Percentiles rank a stretch among this genome's conserved stretches.
Evolutionary conservation across 2,329 filamentous ascomycete genomes (phyloP).

Genomic region (Neoscytalidium dimidiatum): DNA sequence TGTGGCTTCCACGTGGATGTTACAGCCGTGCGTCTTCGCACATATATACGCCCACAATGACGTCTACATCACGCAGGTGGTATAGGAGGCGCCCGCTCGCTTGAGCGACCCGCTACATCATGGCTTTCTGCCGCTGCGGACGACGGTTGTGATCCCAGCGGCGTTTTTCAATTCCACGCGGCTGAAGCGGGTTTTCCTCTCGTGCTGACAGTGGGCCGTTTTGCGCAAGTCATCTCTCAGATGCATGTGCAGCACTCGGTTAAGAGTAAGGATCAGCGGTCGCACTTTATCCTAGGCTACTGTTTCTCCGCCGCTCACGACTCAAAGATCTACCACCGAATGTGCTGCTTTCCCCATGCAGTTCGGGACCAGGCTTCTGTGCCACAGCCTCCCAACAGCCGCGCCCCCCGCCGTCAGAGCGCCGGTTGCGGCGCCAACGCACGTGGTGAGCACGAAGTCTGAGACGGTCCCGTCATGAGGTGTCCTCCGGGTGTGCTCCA

Average conservation of each 20-base stretch:
- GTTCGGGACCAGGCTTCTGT: constrained; percentile 1
- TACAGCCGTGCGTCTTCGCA: background rate
- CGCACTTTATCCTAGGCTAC: background rate
- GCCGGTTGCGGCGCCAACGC: constrained; percentile 8
- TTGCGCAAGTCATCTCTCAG: constrained; percentile 3
- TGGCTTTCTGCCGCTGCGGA: background rate
- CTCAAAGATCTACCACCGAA: background rate
- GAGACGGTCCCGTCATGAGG: background rate
- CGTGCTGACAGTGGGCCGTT: constrained; percentile 3
- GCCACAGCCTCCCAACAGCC: constrained; percentile 5
- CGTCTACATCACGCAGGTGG: constrained; percentile 4
- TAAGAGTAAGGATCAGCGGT: constrained; percentile 8
- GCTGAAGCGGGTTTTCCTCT: background rate
- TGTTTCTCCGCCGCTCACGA: background rate
- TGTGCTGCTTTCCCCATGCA: background rate
- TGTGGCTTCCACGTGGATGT: constrained; percentile 16
- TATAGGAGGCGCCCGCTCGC: background rate
- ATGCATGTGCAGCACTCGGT: constrained; percentile 1
- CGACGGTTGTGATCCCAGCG: background rate
- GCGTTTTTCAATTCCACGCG: background rate
- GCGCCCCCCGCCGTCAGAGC: constrained; percentile 5
- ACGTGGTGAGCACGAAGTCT: constrained; percentile 2
- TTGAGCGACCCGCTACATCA: background rate
- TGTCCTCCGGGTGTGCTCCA: background rate
- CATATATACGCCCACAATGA: background rate